phyloP scores from a whole-genome alignment of 2,329 filamentous ascomycete genomes.

The Venturia asperata region DNA sequence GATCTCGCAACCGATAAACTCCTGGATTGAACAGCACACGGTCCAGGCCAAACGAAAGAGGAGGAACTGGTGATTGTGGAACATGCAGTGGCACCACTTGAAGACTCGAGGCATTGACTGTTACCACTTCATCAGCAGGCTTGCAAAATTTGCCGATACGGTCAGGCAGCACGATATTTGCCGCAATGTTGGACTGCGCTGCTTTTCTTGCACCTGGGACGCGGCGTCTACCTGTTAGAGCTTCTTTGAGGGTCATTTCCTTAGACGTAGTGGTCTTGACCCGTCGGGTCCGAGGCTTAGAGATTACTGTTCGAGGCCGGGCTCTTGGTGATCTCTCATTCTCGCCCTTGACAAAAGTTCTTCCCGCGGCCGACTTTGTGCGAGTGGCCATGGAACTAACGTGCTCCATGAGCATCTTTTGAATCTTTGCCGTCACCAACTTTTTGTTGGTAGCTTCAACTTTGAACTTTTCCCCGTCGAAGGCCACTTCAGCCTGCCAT shows the following conservation, averaged over 20 bases:
- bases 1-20: slow-evolving; percentile 86
- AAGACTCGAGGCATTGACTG: neutral
- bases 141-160: neutral
- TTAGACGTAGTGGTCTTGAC: neutral
- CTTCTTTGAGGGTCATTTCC: neutral
- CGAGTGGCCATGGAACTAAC: neutral
- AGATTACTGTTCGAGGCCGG: too few species aligned
- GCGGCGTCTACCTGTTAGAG: neutral
- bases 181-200: neutral
- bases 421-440: neutral
- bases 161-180: neutral
- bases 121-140: neutral
- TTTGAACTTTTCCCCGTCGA: slow-evolving; percentile 1
- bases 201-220: neutral
- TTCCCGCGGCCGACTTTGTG: neutral
- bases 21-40: slow-evolving; percentile 94
- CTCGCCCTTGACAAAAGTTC: neutral
- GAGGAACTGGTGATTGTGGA: slow-evolving; percentile 13
- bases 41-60: slow-evolving; percentile 67
- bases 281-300: too few species aligned
- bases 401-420: neutral
- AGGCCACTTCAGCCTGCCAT: neutral
- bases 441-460: neutral
- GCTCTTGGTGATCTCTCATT: too few species aligned
- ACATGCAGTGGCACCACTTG: neutral